Base-by-base conservation (phyloP, 228 moss, liverwort and hornwort genomes). In the Sphagnum magellanicum region DNA sequence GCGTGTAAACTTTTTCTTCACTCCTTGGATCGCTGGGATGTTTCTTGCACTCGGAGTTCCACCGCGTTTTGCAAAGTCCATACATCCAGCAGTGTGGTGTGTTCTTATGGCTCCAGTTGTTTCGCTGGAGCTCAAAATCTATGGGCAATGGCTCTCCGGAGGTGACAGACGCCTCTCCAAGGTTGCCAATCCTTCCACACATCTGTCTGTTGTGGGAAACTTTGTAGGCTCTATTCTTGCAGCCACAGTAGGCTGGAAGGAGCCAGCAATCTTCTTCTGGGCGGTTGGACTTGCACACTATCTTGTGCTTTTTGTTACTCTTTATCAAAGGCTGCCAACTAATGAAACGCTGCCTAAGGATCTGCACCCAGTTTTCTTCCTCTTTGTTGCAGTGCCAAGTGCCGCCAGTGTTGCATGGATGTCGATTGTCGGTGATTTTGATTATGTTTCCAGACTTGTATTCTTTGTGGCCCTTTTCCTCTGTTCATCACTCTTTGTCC, bases 171-270 rank as follows among this genome's bases (percentile, higher is more conserved):
- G 78, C 48, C 81, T 88, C 46, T 88, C 88, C 5, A 80, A 85
- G 73, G 82, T 88, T 11, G 88, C 88, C 16, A 88, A 88, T 59
- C 88, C 88, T 5, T 79, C 85, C n/a, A 82, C 88, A 46, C 85
- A 85, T 74, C 74, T 88, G 64, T 85, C 88, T 17, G 77, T 88
- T 46, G 80, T 80, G 5, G 79, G 85, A 6, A 85, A 88, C 63
- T 88, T 88, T 61, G 88, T 88, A 6, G 84, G 79, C 10, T 77
- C 85, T 5, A 59, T 82, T 7, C 72, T 88, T 6, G 82, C 76
- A 6, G 74, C 74, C 62, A 65, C 11, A 2, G 78, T 85, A 53
- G 74, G 78, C 15, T 85, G 85, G 85, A 74, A 74, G 6, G 88
- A 88, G 63, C 52, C 72, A 7, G 85, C 84, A n/a, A 74, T 80